A percentile compares a stretch with the other conserved stretches of the same genome.
Evolutionary conservation across 2,329 filamentous ascomycete species (phyloP).

Genomic region (Cladosporium austrohemisphaericum): DNA sequence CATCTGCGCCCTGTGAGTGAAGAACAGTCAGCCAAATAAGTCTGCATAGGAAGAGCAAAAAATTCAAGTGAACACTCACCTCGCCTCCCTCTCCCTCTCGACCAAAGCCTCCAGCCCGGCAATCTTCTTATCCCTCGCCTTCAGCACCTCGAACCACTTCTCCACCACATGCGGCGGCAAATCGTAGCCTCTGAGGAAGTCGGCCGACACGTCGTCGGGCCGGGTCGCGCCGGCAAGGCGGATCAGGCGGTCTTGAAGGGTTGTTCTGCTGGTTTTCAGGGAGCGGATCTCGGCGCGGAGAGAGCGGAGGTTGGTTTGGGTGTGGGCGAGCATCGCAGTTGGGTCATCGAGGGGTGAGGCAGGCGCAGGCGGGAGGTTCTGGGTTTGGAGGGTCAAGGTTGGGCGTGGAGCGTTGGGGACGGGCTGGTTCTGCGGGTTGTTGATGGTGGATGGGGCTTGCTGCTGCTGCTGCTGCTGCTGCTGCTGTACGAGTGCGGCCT

Average conservation of each 20-base stretch:
- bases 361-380: neutral
- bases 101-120: neutral
- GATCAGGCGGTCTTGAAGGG: neutral
- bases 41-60: neutral
- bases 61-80: neutral
- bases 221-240: neutral
- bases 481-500: too few species aligned
- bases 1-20: neutral
- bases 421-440: neutral
- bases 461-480: too few species aligned
- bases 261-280: neutral
- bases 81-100: constrained; percentile 4
- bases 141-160: constrained; percentile 12
- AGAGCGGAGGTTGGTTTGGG: neutral
- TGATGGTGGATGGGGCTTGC: too few species aligned
- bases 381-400: too few species aligned
- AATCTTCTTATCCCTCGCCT: constrained; percentile 6
- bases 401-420: neutral
- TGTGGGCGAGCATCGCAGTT: neutral
- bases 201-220: neutral
- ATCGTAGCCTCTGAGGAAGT: neutral
- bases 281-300: neutral
- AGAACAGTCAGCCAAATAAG: neutral
- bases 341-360: neutral
- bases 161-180: neutral